phyloP scores from a whole-genome alignment of 108 stramenopile species.

The Chaetoceros tenuissimus region DNA sequence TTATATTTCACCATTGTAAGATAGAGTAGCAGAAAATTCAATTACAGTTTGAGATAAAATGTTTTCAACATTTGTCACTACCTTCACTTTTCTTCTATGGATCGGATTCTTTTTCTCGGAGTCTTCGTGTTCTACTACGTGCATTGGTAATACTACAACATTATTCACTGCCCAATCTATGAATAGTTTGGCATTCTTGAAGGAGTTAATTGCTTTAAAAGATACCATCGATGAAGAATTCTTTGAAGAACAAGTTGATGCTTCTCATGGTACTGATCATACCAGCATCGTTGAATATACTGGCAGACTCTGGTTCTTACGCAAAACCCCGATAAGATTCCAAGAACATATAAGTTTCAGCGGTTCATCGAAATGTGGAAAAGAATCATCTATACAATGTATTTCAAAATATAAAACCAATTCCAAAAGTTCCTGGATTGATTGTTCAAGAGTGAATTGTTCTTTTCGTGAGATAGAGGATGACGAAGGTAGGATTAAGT shows the following conservation, averaged over 20 bases:
- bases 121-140: too few relatives aligned
- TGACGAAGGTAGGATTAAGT: neutral
- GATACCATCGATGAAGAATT: neutral
- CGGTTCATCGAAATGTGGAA: neutral
- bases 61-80: too few relatives aligned
- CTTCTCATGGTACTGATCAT: neutral
- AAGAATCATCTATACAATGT: neutral
- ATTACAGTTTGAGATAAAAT: too few relatives aligned
- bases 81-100: too few relatives aligned
- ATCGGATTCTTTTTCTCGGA: too few relatives aligned
- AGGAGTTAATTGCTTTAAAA: neutral
- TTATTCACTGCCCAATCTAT: too few relatives aligned
- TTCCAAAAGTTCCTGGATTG: neutral
- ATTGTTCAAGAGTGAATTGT: neutral
- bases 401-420: neutral
- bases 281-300: neutral
- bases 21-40: too few relatives aligned
- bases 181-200: neutral
- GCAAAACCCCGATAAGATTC: neutral
- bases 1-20: too few relatives aligned
- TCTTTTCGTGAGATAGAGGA: neutral
- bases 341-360: neutral
- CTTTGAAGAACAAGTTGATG: neutral
- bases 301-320: neutral
- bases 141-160: too few relatives aligned